These are phyloP conservation scores for Fusarium palustre DNA, from an alignment of 2,329 filamentous ascomycete species.

Conservation along the genomic window DNA sequence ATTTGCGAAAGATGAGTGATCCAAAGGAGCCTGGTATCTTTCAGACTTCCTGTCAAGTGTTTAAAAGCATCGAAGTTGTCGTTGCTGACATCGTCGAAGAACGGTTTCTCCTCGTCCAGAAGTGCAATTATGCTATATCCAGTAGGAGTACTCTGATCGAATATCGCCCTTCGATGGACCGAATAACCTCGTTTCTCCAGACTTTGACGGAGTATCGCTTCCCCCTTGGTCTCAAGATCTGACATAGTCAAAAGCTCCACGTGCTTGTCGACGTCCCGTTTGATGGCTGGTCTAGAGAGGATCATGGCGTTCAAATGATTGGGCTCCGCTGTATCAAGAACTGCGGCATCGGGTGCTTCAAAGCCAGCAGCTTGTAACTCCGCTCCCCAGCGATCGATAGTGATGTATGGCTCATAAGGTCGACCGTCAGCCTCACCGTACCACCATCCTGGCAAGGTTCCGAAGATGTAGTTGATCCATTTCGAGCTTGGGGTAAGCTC, in stretches of 20 bases:
- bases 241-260: not conserved
- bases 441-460: constrained; percentile 12
- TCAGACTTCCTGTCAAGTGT: not conserved
- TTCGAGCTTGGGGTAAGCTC: not conserved
- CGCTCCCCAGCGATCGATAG: not conserved
- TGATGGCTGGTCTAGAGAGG: not conserved
- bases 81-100: not conserved
- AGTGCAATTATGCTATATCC: not conserved
- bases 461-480: constrained; percentile 10
- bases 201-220: not conserved
- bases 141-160: not conserved
- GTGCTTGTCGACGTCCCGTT: fast-evolving
- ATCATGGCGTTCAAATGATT: constrained; percentile 10
- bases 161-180: not conserved
- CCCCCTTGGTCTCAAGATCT: not conserved
- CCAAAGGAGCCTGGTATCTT: not conserved
- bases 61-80: not conserved
- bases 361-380: constrained; percentile 4
- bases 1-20: constrained; percentile 1
- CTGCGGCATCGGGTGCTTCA: not conserved
- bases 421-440: not conserved
- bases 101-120: constrained; percentile 1
- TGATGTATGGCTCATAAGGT: not conserved
- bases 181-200: not conserved
- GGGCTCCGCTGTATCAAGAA: not conserved